These are phyloP conservation scores for Eucalyptus sideroxylon DNA, from an alignment of 345 rosid species.

Conservation along the genomic window DNA sequence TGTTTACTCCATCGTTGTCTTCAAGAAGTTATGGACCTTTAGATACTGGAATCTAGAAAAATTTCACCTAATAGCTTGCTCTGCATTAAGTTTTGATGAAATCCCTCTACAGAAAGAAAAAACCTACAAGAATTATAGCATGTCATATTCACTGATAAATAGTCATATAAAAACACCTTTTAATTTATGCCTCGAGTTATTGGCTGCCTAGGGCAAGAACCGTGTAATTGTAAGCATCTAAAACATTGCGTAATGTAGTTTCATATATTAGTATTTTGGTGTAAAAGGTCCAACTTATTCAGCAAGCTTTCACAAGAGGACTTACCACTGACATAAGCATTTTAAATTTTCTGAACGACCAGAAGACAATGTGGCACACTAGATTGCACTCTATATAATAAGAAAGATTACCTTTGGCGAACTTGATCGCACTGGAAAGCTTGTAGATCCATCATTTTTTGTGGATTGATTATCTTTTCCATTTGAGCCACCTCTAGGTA, in stretches of 20 bases:
- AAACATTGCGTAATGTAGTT: neutral
- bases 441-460: conserved; percentile 43
- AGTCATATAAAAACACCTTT: neutral
- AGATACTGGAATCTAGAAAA: neutral
- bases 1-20: neutral
- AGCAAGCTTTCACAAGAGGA: neutral
- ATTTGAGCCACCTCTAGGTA: conserved; percentile 30
- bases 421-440: conserved; percentile 44
- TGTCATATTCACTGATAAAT: neutral
- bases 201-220: neutral
- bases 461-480: conserved; percentile 39
- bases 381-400: neutral
- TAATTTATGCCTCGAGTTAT: neutral
- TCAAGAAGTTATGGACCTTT: neutral
- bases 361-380: neutral
- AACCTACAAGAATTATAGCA: neutral
- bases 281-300: neutral
- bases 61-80: neutral
- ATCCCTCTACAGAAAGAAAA: neutral
- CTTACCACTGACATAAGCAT: neutral
- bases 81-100: neutral
- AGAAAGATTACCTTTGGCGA: conserved; percentile 31
- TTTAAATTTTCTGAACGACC: neutral
- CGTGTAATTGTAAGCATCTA: neutral
- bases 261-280: neutral